Evolutionary conservation across 1,284 basidiomycete species (phyloP).

Genomic region (Sutorius eximius): DNA sequence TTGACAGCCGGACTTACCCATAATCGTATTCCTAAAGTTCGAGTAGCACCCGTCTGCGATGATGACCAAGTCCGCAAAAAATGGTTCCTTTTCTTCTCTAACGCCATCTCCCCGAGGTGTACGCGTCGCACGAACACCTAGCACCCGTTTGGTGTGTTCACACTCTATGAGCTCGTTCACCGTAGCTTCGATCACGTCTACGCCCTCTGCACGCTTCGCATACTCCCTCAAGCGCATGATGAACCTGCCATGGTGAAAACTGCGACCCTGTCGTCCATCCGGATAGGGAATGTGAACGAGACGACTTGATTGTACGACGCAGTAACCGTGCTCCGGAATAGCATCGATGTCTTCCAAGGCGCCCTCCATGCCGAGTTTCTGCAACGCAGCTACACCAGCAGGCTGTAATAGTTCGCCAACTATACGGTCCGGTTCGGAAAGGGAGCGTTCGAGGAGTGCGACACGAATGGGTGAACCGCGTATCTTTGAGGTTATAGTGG

Average conservation of each 20-base stretch:
- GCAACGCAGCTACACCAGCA: conserved; percentile 81
- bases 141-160: conserved; percentile 52
- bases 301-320: conserved; percentile 68
- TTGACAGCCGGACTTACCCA: conserved; percentile 42
- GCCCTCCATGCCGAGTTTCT: conserved; percentile 73
- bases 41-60: conserved; percentile 96
- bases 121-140: conserved; percentile 61
- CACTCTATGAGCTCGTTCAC: conserved; percentile 74
- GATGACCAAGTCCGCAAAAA: conserved; percentile 79
- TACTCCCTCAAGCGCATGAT: conserved; percentile 77
- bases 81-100: conserved; percentile 47
- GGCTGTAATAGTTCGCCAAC: conserved; percentile 98
- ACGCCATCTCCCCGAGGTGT: conserved; percentile 27
- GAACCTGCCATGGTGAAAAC: conserved; percentile 96
- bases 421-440: conserved; percentile 92
- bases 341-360: conserved; percentile 88
- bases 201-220: conserved; percentile 57
- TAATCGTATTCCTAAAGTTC: conserved; percentile 63
- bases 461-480: conserved; percentile 67
- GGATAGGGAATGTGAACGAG: conserved; percentile 91
- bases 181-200: conserved; percentile 81
- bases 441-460: conserved; percentile 83
- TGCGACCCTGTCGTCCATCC: conserved; percentile 64
- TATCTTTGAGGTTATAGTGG: conserved; percentile 43
- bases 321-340: conserved; percentile 85